Evolutionary conservation across 331 rosid genomes (phyloP), one percentile per base, ranked within the genome.

Genomic region (Malus hybrid): DNA sequence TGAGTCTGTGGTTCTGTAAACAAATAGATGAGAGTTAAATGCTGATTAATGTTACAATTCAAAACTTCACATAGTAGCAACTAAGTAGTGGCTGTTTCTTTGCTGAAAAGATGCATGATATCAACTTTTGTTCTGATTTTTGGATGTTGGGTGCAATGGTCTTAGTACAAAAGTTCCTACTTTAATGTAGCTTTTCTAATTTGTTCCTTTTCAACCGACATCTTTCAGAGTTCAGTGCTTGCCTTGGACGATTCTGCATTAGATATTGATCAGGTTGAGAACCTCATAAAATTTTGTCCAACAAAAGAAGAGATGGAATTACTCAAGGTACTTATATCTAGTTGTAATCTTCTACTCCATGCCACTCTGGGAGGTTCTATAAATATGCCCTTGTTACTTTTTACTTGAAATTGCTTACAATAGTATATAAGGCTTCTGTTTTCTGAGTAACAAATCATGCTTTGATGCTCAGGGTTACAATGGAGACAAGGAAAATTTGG

Each of bases 221-320:
- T 79, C 70, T 78, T 80, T 81, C 79, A 95, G 99, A 48, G 87
- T 65, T 82, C 88, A 42, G 89, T 92, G 57, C 97, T 95, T 62
- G 90, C 97, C 74, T 77, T 95, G 91, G 99, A 90, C 44, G 97
- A 89, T 22, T 85, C 88, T 32, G 91, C 88, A 36, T 85, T 95
- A 76, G 87, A 89, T 78, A 84, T 80, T 31, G 99, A 95, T 84
- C 97, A 92, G 81, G 84, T 95, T 83, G 99, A 95, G 86, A 95
- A 95, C 85, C 99, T 95, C 77, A 89, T 95, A 82, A 95, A 95
- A 79, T 95, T 92, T 80, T 84, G 93, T 81, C 99, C 97, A 55
- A 92, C 97, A 52, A 95, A 95, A 83, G 99, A 95, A 90, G 99
- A 95, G 83, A 95, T 88, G 86, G 96, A 95, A 27, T 67, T 74